phyloP scores from a whole-genome alignment of 805 yeast genomes.

The Torulaspora delbrueckii region DNA sequence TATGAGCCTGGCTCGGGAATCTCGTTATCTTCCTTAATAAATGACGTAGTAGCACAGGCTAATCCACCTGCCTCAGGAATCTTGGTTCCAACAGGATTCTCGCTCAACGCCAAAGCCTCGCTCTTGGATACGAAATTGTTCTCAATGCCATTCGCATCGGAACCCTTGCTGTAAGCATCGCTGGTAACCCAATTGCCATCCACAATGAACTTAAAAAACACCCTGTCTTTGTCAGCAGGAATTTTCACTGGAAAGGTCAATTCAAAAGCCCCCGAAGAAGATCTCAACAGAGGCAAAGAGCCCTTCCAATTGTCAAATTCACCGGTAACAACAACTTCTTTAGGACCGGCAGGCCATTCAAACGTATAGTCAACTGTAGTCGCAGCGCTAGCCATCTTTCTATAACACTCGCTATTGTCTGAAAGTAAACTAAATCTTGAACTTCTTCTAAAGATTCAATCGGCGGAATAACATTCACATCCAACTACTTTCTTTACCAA shows the following conservation, averaged over 20 bases:
- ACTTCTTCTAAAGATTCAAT: not conserved
- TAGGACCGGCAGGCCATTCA: constrained; percentile 48
- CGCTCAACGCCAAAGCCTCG: constrained; percentile 12
- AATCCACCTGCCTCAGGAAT: constrained; percentile 50
- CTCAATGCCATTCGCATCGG: constrained; percentile 40
- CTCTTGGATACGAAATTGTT: constrained; percentile 35
- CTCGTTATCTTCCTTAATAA: not conserved
- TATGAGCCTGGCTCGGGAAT: constrained; percentile 5
- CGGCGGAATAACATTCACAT: not conserved
- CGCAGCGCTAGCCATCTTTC: constrained; percentile 3
- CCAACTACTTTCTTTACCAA: not conserved
- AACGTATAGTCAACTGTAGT: constrained; percentile 26
- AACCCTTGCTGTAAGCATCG: constrained; percentile 38
- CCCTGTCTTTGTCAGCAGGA: constrained; percentile 32
- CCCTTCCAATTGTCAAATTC: constrained; percentile 66
- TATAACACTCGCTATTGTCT: not conserved
- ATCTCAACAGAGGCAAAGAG: constrained; percentile 54
- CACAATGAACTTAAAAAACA: constrained; percentile 55
- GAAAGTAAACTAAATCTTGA: not conserved
- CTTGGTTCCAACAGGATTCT: constrained; percentile 3
- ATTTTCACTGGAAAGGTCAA: constrained; percentile 51
- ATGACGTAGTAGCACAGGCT: constrained; percentile 16
- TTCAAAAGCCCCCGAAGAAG: constrained; percentile 55
- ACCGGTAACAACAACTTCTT: constrained; percentile 62
- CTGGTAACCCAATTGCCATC: constrained; percentile 61